Evolutionary conservation across 2,329 filamentous ascomycete genomes (phyloP).

Genomic region (Clarireedia monteithiana): DNA sequence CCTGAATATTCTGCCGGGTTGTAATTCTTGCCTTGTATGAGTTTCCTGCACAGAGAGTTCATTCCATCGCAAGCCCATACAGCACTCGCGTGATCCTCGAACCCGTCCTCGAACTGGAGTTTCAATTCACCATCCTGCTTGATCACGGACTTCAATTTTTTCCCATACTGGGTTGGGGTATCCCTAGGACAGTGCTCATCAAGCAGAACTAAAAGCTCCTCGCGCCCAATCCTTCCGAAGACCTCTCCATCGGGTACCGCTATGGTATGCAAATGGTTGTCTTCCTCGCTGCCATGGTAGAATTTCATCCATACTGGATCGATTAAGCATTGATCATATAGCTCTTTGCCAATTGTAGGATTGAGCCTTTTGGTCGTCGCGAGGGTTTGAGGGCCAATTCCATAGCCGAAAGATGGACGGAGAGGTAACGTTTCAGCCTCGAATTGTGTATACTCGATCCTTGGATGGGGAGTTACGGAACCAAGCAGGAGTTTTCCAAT

Average conservation of each 20-base stretch:
- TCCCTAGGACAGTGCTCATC: slow-evolving; percentile 3
- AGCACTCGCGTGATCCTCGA: slow-evolving; percentile 4
- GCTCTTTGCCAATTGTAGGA: not conserved
- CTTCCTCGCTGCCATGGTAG: not conserved
- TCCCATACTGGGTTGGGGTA: slow-evolving; percentile 6
- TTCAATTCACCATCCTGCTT: slow-evolving; percentile 6
- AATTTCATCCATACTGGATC: slow-evolving; percentile 10
- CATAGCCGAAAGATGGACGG: slow-evolving; percentile 10
- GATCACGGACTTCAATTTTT: not conserved
- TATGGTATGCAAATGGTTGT: not conserved
- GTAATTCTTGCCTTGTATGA: slow-evolving; percentile 10
- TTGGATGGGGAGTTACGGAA: slow-evolving; percentile 7
- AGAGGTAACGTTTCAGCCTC: slow-evolving; percentile 10
- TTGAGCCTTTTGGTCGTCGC: slow-evolving; percentile 4
- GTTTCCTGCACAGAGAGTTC: slow-evolving; percentile 10
- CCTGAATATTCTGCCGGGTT: slow-evolving; percentile 8
- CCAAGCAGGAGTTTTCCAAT: slow-evolving; percentile 11
- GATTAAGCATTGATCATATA: not conserved
- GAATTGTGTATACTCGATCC: slow-evolving; percentile 6
- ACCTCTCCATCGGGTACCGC: not conserved
- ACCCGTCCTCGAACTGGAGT: slow-evolving; percentile 8
- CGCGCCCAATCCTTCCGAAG: slow-evolving; percentile 8
- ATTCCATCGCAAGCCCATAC: slow-evolving; percentile 13
- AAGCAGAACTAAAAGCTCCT: slow-evolving; percentile 8
- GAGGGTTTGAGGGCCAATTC: slow-evolving; percentile 7